These are phyloP conservation scores for Boletus tylopilopsis DNA, from an alignment of 768 basidiomycete genomes.

Conservation along the genomic window DNA sequence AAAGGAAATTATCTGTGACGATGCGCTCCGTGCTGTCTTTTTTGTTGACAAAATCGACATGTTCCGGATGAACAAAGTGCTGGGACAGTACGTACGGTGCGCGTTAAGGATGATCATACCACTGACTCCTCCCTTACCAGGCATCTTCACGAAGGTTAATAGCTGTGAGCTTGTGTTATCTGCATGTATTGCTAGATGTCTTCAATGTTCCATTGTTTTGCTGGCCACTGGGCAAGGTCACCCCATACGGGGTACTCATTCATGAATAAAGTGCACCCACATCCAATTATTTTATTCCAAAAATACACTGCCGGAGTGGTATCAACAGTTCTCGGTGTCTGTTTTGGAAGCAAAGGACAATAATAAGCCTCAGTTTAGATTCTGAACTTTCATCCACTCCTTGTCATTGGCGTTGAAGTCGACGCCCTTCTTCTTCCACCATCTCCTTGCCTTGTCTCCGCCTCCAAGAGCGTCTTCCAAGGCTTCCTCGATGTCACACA, in stretches of 20 bases:
- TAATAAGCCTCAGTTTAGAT: conserved; percentile 48
- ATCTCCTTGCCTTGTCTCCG: conserved; percentile 68
- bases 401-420: conserved; percentile 81
- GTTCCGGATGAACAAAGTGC: conserved; percentile 93
- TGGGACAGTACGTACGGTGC: conserved; percentile 57
- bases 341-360: not conserved
- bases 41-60: conserved; percentile 80
- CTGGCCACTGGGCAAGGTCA: not conserved
- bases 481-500: conserved; percentile 92
- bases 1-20: conserved; percentile 84
- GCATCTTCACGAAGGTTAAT: conserved; percentile 31
- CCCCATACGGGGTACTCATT: not conserved
- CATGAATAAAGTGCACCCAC: conserved; percentile 9
- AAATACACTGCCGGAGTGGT: conserved; percentile 8
- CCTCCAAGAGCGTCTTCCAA: conserved; percentile 82
- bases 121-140: conserved; percentile 13
- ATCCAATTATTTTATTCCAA: conserved; percentile 7
- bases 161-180: not conserved
- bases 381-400: conserved; percentile 86
- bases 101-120: not conserved
- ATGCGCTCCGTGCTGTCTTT: conserved; percentile 68
- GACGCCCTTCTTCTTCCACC: conserved; percentile 82
- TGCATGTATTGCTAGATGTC: conserved; percentile 5
- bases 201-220: not conserved
- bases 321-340: not conserved